Conservation (phyloP, 768 basidiomycete species). For the Trametes villosa region DNA sequence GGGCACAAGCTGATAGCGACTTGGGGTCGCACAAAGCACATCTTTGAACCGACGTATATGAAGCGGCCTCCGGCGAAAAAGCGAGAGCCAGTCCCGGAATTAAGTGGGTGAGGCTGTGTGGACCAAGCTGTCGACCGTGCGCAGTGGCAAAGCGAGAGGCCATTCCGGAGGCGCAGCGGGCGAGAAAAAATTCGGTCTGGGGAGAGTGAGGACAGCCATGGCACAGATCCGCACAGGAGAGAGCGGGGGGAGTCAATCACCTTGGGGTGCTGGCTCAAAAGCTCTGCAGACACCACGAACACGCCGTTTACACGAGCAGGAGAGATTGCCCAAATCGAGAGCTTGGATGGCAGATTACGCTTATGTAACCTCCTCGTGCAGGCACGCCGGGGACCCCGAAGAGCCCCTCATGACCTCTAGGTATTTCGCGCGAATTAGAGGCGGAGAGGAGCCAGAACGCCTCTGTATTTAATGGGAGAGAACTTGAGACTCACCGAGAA, state of each 20-base stretch:
- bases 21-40: slow-evolving; percentile 21
- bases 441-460: too few relatives aligned
- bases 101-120: slow-evolving; percentile 15
- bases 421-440: too few relatives aligned
- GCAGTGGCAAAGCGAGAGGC: neutral
- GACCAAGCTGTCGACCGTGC: neutral
- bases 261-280: slow-evolving; percentile 29
- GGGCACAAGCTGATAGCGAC: slow-evolving; percentile 9
- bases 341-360: slow-evolving; percentile 1
- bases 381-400: neutral
- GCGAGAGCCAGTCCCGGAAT: slow-evolving; percentile 7
- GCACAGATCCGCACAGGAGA: slow-evolving; percentile 31
- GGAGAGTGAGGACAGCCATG: slow-evolving; percentile 11
- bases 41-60: slow-evolving; percentile 11
- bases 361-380: slow-evolving; percentile 9
- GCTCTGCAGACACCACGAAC: slow-evolving; percentile 34
- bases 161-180: neutral
- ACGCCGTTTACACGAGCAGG: slow-evolving; percentile 34
- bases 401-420: too few relatives aligned
- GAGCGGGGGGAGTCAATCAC: slow-evolving; percentile 27
- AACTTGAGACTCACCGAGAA: too few relatives aligned
- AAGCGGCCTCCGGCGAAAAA: slow-evolving; percentile 14
- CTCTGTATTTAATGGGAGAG: too few relatives aligned
- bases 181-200: slow-evolving; percentile 19
- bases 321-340: slow-evolving; percentile 10